Percentiles rank a stretch among this genome's conserved stretches.
Conservation (phyloP, 2,329 filamentous ascomycete genomes). For the Epichloe elymi region DNA sequence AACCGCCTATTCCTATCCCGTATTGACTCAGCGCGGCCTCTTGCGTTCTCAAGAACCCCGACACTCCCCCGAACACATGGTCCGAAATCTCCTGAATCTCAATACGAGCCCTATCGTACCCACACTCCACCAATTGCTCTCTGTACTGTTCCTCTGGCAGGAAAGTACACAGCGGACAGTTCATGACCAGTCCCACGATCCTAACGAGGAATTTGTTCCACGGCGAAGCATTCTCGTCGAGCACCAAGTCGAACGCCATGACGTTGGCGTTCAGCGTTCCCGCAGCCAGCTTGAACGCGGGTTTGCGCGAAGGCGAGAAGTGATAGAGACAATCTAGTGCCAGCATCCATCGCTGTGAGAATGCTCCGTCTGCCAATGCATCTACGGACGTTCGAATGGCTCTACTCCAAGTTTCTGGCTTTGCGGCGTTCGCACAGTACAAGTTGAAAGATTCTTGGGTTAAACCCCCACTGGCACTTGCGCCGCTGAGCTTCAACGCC, state of each 20-base stretch:
- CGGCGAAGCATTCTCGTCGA: conserved; percentile 18
- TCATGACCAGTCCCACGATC: conserved; percentile 31
- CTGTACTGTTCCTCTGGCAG: conserved; percentile 32
- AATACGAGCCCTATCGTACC: conserved; percentile 30
- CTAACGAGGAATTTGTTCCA: conserved; percentile 22
- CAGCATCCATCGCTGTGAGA: conserved; percentile 33
- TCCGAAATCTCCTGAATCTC: conserved; percentile 36
- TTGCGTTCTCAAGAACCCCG: conserved; percentile 27
- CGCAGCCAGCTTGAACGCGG: conserved; percentile 29
- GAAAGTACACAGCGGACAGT: conserved; percentile 36
- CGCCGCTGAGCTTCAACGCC: conserved; percentile 10
- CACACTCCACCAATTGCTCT: conserved; percentile 29
- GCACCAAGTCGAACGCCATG: conserved; percentile 42
- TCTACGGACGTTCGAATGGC: conserved; percentile 13
- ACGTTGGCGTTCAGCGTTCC: conserved; percentile 30
- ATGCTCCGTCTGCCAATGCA: conserved; percentile 12
- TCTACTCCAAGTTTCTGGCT: conserved; percentile 28
- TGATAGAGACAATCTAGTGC: conserved; percentile 45
- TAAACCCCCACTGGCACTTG: neutral
- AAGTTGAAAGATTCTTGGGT: conserved; percentile 18
- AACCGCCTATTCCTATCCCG: conserved; percentile 21
- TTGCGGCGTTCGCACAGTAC: conserved; percentile 36
- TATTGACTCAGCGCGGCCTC: conserved; percentile 20
- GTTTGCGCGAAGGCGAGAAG: conserved; percentile 37
- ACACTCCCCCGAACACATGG: conserved; percentile 39